Conservation (phyloP, 345 rosid genomes). For the Dipteronia dyeriana region DNA sequence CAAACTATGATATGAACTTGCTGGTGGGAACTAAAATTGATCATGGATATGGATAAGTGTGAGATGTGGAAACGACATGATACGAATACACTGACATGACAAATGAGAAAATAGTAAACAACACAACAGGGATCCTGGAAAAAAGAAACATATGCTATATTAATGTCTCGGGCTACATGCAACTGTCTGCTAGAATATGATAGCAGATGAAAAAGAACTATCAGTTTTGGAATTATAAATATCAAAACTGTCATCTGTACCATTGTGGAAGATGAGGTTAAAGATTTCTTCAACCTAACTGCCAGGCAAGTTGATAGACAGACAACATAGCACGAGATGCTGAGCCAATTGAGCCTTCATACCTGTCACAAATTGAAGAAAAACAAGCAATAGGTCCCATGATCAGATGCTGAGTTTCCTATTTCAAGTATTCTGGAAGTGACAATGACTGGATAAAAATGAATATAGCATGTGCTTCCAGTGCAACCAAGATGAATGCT, state of each 20-base stretch:
- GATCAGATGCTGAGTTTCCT: not conserved
- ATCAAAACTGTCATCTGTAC: constrained; percentile 3
- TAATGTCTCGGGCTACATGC: not conserved
- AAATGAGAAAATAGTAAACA: not conserved
- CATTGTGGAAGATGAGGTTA: constrained; percentile 17
- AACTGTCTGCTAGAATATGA: not conserved
- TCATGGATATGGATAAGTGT: too few relatives aligned
- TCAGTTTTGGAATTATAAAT: not conserved
- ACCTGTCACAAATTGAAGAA: constrained; percentile 37
- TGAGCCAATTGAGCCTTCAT: constrained; percentile 73
- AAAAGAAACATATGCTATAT: too few relatives aligned
- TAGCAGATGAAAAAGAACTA: not conserved
- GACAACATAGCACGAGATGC: constrained; percentile 76
- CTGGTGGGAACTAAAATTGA: too few relatives aligned
- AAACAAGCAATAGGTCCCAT: not conserved
- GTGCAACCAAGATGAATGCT: constrained; percentile 59
- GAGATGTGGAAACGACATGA: too few relatives aligned
- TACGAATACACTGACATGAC: not conserved
- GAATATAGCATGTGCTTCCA: constrained; percentile 46
- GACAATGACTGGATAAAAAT: not conserved
- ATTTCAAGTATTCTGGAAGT: not conserved
- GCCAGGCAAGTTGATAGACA: constrained; percentile 63
- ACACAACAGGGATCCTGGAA: not conserved
- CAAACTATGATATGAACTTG: too few relatives aligned
- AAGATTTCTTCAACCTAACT: constrained; percentile 42